Percentiles rank a stretch among this genome's conserved stretches.
phyloP scores from a whole-genome alignment of 192 early-diverging fungal species.

The Chytriomyces hyalinus region DNA sequence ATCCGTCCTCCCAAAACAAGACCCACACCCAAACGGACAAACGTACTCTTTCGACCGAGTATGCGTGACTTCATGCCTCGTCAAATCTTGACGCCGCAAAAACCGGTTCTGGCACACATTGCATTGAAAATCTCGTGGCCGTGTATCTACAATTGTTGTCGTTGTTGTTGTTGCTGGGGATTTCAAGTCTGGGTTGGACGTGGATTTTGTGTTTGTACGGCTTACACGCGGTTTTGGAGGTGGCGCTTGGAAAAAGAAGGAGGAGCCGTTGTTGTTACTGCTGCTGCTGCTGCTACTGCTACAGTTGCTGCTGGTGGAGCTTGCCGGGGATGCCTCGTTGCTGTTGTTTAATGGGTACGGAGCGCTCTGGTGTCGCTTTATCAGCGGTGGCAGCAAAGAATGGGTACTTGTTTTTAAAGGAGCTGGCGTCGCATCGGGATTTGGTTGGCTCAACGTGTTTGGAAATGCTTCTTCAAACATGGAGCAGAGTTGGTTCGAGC shows the following conservation, averaged over 20 bases:
- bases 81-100: constrained; percentile 30
- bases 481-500: not conserved
- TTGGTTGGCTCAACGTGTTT: not conserved
- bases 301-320: too few species aligned
- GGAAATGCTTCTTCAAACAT: not conserved
- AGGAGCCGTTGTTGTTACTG: too few species aligned
- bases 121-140: constrained; percentile 15
- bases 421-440: not conserved
- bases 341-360: not conserved
- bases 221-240: not conserved
- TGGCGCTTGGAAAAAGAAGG: not conserved
- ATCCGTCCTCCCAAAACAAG: constrained; percentile 23
- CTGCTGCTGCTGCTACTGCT: too few species aligned
- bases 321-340: not conserved
- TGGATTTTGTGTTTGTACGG: not conserved
- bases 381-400: not conserved
- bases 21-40: constrained; percentile 23
- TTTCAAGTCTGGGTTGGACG: not conserved
- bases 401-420: not conserved
- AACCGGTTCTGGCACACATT: constrained; percentile 6
- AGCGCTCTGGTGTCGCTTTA: not conserved
- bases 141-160: not conserved
- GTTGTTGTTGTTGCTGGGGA: not conserved
- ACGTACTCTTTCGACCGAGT: not conserved
- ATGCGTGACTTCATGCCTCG: constrained; percentile 24